Evolutionary conservation across 331 rosid species (phyloP).

Genomic region (Malus hybrid): DNA sequence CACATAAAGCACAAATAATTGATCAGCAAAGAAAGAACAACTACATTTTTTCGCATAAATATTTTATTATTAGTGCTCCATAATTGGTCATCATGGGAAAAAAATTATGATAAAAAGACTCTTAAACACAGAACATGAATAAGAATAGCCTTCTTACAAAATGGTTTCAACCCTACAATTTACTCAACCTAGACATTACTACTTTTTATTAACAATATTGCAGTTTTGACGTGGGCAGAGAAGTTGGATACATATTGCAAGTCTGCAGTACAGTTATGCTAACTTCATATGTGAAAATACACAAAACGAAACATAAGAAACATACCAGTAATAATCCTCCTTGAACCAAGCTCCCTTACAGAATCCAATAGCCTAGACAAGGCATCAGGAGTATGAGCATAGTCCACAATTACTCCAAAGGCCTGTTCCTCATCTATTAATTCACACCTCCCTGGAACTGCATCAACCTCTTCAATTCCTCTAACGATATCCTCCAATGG

Average conservation of each 20-base stretch:
- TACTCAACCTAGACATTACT: neutral
- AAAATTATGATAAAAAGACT: neutral
- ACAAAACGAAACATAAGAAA: constrained; percentile 9
- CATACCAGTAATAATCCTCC: constrained; percentile 85
- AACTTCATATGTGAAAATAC: neutral
- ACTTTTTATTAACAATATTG: neutral
- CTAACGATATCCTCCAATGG: constrained; percentile 95
- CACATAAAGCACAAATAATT: constrained; percentile 16
- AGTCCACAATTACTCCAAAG: constrained; percentile 90
- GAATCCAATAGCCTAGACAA: constrained; percentile 88
- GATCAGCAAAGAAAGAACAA: constrained; percentile 7
- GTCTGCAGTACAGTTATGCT: neutral
- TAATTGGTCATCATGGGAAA: neutral
- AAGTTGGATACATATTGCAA: neutral
- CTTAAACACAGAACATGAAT: neutral
- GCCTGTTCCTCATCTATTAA: constrained; percentile 96
- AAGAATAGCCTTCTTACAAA: neutral
- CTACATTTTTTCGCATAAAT: neutral
- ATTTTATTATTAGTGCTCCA: neutral
- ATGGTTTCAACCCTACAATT: neutral
- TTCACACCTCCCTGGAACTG: constrained; percentile 94
- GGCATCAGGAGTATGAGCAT: constrained; percentile 82
- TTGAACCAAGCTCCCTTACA: constrained; percentile 88
- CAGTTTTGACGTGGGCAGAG: neutral
- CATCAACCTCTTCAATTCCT: constrained; percentile 96